Evolutionary conservation across 441 rosid species (phyloP).

Genomic region (Gossypium schwendimanii): DNA sequence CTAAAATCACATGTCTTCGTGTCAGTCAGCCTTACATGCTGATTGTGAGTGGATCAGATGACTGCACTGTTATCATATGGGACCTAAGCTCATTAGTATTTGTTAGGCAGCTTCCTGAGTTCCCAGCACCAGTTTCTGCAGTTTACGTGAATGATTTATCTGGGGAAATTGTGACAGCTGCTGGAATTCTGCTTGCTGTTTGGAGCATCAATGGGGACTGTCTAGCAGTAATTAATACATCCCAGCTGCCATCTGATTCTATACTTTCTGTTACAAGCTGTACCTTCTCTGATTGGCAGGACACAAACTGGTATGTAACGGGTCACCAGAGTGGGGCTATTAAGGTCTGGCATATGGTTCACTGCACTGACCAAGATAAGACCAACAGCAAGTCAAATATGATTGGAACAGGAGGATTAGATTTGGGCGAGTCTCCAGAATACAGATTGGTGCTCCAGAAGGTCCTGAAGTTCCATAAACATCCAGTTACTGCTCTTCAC

Average conservation of each 20-base stretch:
- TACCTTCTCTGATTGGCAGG: slow-evolving; percentile 89
- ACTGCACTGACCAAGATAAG: slow-evolving; percentile 54
- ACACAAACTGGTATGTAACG: slow-evolving; percentile 87
- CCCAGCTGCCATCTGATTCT: slow-evolving; percentile 95
- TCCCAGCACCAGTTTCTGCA: slow-evolving; percentile 81
- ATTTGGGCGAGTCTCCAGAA: slow-evolving; percentile 64
- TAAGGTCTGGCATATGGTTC: slow-evolving; percentile 95
- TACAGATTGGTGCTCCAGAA: slow-evolving; percentile 79
- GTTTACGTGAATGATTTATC: slow-evolving; percentile 86
- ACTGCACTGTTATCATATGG: slow-evolving; percentile 89
- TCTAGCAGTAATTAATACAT: slow-evolving; percentile 83
- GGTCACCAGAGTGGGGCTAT: slow-evolving; percentile 99
- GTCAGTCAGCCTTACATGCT: slow-evolving; percentile 98
- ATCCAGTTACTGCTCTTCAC: slow-evolving; percentile 81
- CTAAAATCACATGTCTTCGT: slow-evolving; percentile 77
- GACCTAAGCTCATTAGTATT: slow-evolving; percentile 87
- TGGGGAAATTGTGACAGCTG: slow-evolving; percentile 92
- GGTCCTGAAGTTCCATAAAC: slow-evolving; percentile 83
- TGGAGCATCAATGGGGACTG: slow-evolving; percentile 99
- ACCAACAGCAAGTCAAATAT: slow-evolving; percentile 36
- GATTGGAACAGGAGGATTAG: slow-evolving; percentile 48
- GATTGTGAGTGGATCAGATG: slow-evolving; percentile 93
- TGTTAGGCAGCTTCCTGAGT: slow-evolving; percentile 84
- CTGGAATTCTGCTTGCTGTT: slow-evolving; percentile 91
- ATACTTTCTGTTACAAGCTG: slow-evolving; percentile 82